Base-by-base conservation (phyloP, 805 yeast genomes). In the Teunomyces cretensis region DNA sequence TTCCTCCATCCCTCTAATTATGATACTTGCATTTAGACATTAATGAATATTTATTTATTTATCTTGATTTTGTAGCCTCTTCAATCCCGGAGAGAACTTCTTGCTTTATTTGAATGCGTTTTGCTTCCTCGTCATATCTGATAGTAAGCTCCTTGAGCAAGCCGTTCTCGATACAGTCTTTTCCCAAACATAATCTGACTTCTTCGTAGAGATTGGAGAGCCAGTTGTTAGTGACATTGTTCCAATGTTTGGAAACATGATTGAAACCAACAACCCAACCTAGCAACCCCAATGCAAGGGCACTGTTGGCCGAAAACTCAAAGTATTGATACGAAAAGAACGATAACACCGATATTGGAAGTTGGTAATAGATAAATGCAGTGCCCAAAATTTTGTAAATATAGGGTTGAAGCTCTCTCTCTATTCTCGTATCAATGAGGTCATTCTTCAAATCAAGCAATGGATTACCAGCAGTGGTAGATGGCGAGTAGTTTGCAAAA, bases 251-350 rank as follows among this genome's bases (percentile, higher is more conserved):
- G 5, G 73, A 61, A 3, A 72, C 74, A 31, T 67, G 60, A 44
- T 71, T 71, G 53, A 72, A 69, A 9, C 77, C 77, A 41, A 67
- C 47, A 6, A 64, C 66, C 64, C 68, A 61, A 0, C 77, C 77
- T n/a, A 72, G 52, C 4, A 56, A 48, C 4, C 58, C 63, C 5
- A 72, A 49, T 0, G 76, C 74, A 30, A 59, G 42, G 0, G 70
- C 63, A 12, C 64, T 53, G 35, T 72, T 65, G 2, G 56, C 42
- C 2, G 62, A 54, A 41, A 70, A 58, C 2, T 61, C 73, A 49
- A 72, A 67, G 49, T 57, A 61, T 19, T 62, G 55, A 49, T 63
- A 68, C 2, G 72, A 58, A 12, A 61, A 46, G 8, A 60, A 45
- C 4, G 74, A 54, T 6, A 72, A 46, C 2, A 60, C 48, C 1